These are phyloP conservation scores for Botrytis fragariae DNA, from an alignment of 2,329 filamentous ascomycete species.

Conservation along the genomic window DNA sequence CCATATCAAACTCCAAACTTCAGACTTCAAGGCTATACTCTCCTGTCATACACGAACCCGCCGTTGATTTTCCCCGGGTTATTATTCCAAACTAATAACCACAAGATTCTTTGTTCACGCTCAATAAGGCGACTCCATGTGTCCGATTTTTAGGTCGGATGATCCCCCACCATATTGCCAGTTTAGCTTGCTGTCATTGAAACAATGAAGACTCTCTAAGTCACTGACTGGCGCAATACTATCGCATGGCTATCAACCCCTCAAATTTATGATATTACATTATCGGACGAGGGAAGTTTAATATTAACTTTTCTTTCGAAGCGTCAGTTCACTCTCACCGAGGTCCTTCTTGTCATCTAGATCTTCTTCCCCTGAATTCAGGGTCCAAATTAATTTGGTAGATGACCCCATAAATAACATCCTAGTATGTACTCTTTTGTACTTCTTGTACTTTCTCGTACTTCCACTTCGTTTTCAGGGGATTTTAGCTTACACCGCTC, in stretches of 20 bases:
- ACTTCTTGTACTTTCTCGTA: not conserved
- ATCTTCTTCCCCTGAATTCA: conserved; percentile 3
- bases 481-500: not conserved
- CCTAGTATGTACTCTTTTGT: not conserved
- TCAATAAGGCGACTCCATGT: not conserved
- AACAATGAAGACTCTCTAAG: not conserved
- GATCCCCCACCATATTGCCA: not conserved
- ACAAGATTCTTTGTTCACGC: not conserved
- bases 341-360: not conserved
- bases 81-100: not conserved
- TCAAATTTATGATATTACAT: not conserved
- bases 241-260: too few relatives aligned
- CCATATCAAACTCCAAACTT: not conserved
- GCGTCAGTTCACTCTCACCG: too few relatives aligned
- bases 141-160: too few relatives aligned
- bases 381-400: not conserved
- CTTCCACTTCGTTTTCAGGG: not conserved
- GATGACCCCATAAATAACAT: not conserved
- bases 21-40: not conserved
- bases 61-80: not conserved
- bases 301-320: not conserved
- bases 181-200: not conserved
- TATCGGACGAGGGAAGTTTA: too few relatives aligned
- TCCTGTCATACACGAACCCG: not conserved
- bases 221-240: not conserved